A percentile compares a stretch with the other conserved stretches of the same genome.
Conservation (phyloP, 176 grass and related monocot genomes). For the Avena insularis region DNA sequence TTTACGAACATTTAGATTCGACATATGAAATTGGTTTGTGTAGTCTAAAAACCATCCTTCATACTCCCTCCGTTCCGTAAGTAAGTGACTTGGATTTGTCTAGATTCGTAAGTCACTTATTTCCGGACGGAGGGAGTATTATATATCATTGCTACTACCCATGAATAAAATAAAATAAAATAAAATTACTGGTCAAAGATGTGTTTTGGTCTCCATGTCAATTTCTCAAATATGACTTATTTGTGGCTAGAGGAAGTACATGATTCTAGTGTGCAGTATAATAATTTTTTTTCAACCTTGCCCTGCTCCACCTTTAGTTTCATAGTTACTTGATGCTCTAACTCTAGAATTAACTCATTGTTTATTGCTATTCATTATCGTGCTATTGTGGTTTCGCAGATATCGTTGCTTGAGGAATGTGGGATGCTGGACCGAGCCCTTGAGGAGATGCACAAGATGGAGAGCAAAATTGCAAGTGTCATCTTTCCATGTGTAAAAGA, state of each 20-base stretch:
- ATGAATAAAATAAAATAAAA: not conserved
- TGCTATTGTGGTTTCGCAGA: constrained; percentile 56
- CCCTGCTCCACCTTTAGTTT: constrained; percentile 9
- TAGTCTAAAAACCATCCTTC: constrained; percentile 10
- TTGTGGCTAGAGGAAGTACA: not conserved
- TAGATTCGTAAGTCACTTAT: too few relatives aligned
- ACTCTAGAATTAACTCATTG: not conserved
- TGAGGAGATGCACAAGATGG: constrained; percentile 90
- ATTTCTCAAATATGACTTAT: constrained; percentile 24
- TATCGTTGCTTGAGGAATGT: constrained; percentile 93
- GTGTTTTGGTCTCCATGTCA: not conserved
- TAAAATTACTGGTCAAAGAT: constrained; percentile 5
- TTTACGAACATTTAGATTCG: constrained; percentile 3
- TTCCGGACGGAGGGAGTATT: too few relatives aligned
- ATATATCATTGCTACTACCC: not conserved
- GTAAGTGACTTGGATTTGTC: too few relatives aligned
- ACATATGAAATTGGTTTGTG: not conserved
- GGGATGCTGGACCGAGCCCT: constrained; percentile 81
- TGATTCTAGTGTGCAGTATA: constrained; percentile 2
- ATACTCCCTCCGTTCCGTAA: not conserved
- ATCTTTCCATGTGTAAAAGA: constrained; percentile 21
- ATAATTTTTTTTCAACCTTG: constrained; percentile 18
- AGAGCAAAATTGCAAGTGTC: constrained; percentile 82
- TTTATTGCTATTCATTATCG: constrained; percentile 20
- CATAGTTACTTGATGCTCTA: not conserved